phyloP scores from a whole-genome alignment of 179 eudicot species.

The Pouteria campechiana region DNA sequence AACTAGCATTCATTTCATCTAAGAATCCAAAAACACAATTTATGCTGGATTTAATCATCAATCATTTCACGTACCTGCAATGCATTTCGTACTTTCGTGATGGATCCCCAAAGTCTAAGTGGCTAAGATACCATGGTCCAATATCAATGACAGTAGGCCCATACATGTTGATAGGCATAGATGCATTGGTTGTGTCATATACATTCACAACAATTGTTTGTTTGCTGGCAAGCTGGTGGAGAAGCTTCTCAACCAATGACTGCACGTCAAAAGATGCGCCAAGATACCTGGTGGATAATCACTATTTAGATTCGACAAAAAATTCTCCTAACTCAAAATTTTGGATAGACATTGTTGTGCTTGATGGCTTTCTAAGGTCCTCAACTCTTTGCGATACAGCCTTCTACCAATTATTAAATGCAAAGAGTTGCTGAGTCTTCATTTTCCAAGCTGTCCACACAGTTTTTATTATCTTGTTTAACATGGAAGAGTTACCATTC shows the following conservation, averaged over 20 bases:
- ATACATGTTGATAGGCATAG: conserved; percentile 63
- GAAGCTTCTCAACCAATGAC: conserved; percentile 84
- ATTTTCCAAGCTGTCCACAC: no score
- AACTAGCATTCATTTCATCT: no score
- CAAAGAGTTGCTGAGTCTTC: no score
- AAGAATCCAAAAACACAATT: no score
- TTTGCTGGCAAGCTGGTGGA: conserved; percentile 91
- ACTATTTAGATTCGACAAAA: background rate
- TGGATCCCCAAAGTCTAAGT: conserved; percentile 91
- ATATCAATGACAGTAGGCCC: conserved; percentile 57
- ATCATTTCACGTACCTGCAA: conserved; percentile 53
- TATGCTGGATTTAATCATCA: background rate
- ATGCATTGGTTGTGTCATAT: conserved; percentile 63
- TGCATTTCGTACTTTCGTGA: conserved; percentile 87
- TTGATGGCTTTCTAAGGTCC: no score
- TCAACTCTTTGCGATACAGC: no score
- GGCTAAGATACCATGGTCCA: conserved; percentile 48
- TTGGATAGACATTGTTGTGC: background rate
- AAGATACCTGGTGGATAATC: conserved; percentile 37
- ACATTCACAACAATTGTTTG: conserved; percentile 85
- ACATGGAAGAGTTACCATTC: no score
- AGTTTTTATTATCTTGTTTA: no score
- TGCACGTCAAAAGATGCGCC: conserved; percentile 93
- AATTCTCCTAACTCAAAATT: background rate
- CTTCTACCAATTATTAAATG: no score